Evolutionary conservation across 106 monocot genomes (phyloP).

Genomic region (Iris macrosiphon): DNA sequence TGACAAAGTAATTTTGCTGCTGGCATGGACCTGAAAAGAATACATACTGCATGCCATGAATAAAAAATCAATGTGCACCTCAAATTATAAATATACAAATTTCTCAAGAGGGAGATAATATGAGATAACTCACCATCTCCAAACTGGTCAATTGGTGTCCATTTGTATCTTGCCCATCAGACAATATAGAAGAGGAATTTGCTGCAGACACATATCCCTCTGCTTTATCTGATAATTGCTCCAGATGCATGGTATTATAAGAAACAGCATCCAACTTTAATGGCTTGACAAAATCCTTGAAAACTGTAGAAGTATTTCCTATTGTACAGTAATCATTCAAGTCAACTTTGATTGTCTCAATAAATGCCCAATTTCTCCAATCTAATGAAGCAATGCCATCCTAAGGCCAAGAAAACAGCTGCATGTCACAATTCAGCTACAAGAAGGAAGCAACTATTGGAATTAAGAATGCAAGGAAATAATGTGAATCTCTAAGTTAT

Average conservation of each 20-base stretch:
- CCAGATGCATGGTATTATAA: neutral
- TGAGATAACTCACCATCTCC: neutral
- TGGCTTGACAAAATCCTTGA: constrained; percentile 29
- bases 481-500: neutral
- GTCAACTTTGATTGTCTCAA: constrained; percentile 15
- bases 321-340: constrained; percentile 7
- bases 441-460: neutral
- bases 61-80: neutral
- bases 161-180: constrained; percentile 4
- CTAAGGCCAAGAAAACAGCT: constrained; percentile 25
- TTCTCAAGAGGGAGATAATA: neutral
- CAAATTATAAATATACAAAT: constrained; percentile 1
- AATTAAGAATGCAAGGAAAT: neutral
- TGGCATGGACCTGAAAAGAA: constrained; percentile 18
- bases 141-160: neutral
- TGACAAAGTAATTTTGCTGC: constrained; percentile 2
- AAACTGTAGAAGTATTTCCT: constrained; percentile 19
- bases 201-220: constrained; percentile 1
- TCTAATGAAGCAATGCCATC: constrained; percentile 37
- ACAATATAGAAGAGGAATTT: neutral
- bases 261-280: constrained; percentile 36
- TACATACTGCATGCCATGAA: too few species aligned
- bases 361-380: constrained; percentile 72
- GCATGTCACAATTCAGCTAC: neutral
- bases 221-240: constrained; percentile 16